phyloP scores from a whole-genome alignment of 768 basidiomycete species.

The Brasilioporus rufonigricans region DNA sequence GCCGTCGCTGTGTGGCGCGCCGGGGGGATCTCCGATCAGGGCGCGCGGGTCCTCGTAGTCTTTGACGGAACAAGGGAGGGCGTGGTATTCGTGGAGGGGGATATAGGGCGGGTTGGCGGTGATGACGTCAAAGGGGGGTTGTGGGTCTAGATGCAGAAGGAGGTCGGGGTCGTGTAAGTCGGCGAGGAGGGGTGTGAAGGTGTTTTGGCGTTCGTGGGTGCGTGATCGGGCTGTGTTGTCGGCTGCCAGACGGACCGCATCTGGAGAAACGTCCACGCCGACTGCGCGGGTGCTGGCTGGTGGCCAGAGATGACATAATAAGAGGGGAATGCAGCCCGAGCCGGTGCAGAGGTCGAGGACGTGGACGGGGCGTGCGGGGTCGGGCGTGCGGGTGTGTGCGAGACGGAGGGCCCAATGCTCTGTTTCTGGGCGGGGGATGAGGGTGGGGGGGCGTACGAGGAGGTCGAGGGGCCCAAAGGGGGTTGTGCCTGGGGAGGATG shows the following conservation, averaged over 20 bases:
- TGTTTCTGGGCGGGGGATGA: conserved; percentile 96
- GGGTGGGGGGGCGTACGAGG: conserved; percentile 68
- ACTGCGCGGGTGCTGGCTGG: conserved; percentile 50
- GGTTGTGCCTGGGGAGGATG: conserved; percentile 52
- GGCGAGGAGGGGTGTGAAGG: conserved; percentile 41
- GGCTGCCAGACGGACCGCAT: conserved; percentile 50
- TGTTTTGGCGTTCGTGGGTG: conserved; percentile 18
- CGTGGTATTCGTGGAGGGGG: conserved; percentile 57
- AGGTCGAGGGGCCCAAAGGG: conserved; percentile 86
- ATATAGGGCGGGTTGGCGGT: conserved; percentile 91
- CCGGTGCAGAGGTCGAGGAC: conserved; percentile 93
- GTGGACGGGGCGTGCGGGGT: conserved; percentile 29
- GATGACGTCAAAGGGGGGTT: conserved; percentile 72
- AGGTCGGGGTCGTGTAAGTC: conserved; percentile 38
- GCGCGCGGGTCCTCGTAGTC: conserved; percentile 81
- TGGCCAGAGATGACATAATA: conserved; percentile 69
- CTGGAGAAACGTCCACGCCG: conserved; percentile 66
- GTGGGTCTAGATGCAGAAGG: conserved; percentile 25
- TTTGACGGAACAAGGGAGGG: conserved; percentile 65
- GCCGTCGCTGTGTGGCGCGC: conserved; percentile 39
- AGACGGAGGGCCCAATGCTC: conserved; percentile 76
- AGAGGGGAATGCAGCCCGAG: conserved; percentile 85
- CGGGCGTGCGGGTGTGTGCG: conserved; percentile 43
- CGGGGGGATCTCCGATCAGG: conserved; percentile 68
- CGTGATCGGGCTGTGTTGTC: conserved; percentile 40